Evolutionary conservation across 352 stramenopile genomes (phyloP).

Genomic region (Globisporangium viniferum): DNA sequence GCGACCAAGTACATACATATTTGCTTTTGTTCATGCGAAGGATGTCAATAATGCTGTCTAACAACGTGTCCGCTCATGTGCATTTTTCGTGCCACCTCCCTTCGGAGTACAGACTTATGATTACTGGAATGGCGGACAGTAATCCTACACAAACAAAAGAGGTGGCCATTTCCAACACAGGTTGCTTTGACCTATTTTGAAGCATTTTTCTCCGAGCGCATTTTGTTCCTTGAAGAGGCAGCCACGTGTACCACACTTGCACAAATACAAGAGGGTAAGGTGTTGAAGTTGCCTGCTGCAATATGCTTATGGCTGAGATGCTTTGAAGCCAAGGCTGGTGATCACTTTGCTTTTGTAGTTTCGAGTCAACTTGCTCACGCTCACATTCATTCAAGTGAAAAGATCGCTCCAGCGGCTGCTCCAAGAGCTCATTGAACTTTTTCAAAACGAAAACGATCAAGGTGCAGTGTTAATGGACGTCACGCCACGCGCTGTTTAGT

Average conservation of each 20-base stretch:
- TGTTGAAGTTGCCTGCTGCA: background rate
- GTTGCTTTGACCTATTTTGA: background rate
- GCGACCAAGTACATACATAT: background rate
- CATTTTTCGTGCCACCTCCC: background rate
- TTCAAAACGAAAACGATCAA: background rate
- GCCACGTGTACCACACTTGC: too few relatives aligned
- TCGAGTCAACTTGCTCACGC: background rate
- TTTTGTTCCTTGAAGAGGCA: background rate
- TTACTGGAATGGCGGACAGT: background rate
- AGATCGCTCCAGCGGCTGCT: background rate
- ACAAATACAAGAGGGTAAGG: background rate
- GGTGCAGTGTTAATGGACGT: too few relatives aligned
- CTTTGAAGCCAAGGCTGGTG: background rate
- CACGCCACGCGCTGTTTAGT: too few relatives aligned
- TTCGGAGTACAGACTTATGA: background rate
- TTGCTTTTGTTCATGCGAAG: background rate
- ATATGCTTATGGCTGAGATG: background rate
- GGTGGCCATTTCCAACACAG: background rate
- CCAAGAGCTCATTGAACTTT: background rate
- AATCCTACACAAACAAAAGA: background rate
- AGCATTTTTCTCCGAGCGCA: background rate
- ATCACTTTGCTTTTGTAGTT: background rate
- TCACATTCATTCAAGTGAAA: background rate
- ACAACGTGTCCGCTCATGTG: background rate
- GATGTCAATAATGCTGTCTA: background rate